Conservation (phyloP, 202 grass and related monocot genomes). For the Zoysia matrella region DNA sequence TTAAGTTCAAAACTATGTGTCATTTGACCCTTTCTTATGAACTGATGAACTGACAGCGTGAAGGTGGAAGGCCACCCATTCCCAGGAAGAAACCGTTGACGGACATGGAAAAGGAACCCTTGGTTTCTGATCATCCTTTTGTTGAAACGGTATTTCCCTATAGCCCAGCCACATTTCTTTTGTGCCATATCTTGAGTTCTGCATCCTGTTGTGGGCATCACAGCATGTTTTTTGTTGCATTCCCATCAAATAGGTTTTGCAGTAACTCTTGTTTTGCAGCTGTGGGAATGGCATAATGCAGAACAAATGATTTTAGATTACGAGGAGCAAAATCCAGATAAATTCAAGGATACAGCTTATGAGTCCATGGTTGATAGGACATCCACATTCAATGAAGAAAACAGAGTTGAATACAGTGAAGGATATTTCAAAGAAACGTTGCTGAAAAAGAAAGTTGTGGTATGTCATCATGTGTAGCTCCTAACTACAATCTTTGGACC, state of each 20-base stretch:
- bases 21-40: constrained; percentile 31
- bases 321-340: constrained; percentile 94
- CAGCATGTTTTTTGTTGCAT: constrained; percentile 10
- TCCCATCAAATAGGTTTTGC: constrained; percentile 18
- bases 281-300: constrained; percentile 93
- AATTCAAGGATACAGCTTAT: constrained; percentile 75
- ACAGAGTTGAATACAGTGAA: constrained; percentile 79
- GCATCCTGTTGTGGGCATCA: constrained; percentile 12
- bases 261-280: constrained; percentile 45
- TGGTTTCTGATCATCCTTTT: constrained; percentile 93
- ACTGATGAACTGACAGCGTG: constrained; percentile 51
- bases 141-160: constrained; percentile 73
- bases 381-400: constrained; percentile 65
- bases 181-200: constrained; percentile 28
- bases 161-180: constrained; percentile 22
- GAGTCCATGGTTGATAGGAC: constrained; percentile 63
- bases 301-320: constrained; percentile 97
- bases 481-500: constrained; percentile 15
- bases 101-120: constrained; percentile 71
- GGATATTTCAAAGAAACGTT: constrained; percentile 61
- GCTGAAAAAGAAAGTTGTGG: constrained; percentile 87
- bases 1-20: background rate
- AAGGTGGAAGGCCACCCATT: constrained; percentile 72
- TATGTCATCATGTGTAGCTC: constrained; percentile 31
- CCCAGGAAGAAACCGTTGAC: constrained; percentile 70